Evolutionary conservation across 768 basidiomycete species (phyloP).

Genomic region (Gloeopeniophorella convolvens): DNA sequence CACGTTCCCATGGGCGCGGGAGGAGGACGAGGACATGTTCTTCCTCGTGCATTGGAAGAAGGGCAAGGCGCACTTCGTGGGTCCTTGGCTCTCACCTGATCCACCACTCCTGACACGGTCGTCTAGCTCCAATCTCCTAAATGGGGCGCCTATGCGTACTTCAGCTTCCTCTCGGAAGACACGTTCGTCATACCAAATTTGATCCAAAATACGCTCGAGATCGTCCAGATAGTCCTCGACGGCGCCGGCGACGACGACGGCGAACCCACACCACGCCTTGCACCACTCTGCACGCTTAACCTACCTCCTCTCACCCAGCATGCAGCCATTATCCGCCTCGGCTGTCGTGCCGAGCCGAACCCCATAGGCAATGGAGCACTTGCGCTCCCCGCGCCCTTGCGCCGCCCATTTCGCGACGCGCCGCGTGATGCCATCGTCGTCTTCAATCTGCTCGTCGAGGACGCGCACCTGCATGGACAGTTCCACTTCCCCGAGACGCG

Average conservation of each 20-base stretch:
- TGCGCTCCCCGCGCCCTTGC: background rate
- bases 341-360: slow-evolving; percentile 28
- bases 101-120: background rate
- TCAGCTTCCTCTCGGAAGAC: slow-evolving; percentile 25
- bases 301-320: slow-evolving; percentile 18
- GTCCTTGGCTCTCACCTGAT: slow-evolving; percentile 5
- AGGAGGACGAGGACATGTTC: slow-evolving; percentile 16
- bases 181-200: slow-evolving; percentile 25
- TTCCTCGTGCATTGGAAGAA: slow-evolving; percentile 26
- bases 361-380: slow-evolving; percentile 5
- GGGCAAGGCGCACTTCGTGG: slow-evolving; percentile 21
- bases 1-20: slow-evolving; percentile 10
- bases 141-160: slow-evolving; percentile 22
- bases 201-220: slow-evolving; percentile 20
- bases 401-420: slow-evolving; percentile 22
- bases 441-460: slow-evolving; percentile 21
- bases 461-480: background rate
- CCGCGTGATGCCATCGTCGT: slow-evolving; percentile 24
- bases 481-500: slow-evolving; percentile 12
- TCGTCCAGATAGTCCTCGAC: slow-evolving; percentile 12
- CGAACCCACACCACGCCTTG: slow-evolving; percentile 3
- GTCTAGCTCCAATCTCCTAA: slow-evolving; percentile 13
- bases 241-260: background rate
- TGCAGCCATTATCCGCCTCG: slow-evolving; percentile 21
- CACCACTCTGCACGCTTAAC: slow-evolving; percentile 18